Base-by-base conservation (phyloP, 768 basidiomycete genomes). In the Termitomyces heimii region DNA sequence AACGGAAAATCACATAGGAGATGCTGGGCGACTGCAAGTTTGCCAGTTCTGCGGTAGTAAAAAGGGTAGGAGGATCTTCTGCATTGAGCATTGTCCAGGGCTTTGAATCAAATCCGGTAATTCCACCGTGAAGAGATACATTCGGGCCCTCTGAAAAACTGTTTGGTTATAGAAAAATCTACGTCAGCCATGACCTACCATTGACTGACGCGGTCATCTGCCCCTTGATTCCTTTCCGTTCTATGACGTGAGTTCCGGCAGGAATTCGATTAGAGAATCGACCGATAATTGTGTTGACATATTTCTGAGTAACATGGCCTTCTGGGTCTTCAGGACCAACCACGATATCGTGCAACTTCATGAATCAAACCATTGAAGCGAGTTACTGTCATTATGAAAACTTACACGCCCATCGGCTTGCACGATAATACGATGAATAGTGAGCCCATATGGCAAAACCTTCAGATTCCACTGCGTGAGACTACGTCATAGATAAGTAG, bases 101-200 rank as follows among this genome's bases (percentile, higher is more conserved):
- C 47, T 73, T 66, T 20, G 74, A 68, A 69, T 92, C 88, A 62
- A 83, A 89, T 10, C 86, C 89, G 31, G 70, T 69, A 5, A 82
- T 80, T 8, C 89, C 89, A 24, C 89, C 88, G 65, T 91, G 89
- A 13, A 91, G 78, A 12, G 85, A 88, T 12, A 89, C 88, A 18
- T 72, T 59, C 0, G 75, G 66, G 51, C 71, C 75, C 67, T 83
- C 82, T 83, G 59, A 12, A 26, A 53, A 14, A 8, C 53, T 28
- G 56, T 22, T 46, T 8, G 22, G 40, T 10, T 46, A 26, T 39
- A 53, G 55, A 16, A 13, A 50, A 20, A 28, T 28, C 47, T 37
- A 51, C 29, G 20, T 20, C 24, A 28, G 55, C 18, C n/a, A 8
- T 12, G 35, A 46, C 71, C 37, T 60, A 75, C 80, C 78, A 52